phyloP scores from a whole-genome alignment of 1,284 basidiomycete genomes.

The Schizophyllum commune region DNA sequence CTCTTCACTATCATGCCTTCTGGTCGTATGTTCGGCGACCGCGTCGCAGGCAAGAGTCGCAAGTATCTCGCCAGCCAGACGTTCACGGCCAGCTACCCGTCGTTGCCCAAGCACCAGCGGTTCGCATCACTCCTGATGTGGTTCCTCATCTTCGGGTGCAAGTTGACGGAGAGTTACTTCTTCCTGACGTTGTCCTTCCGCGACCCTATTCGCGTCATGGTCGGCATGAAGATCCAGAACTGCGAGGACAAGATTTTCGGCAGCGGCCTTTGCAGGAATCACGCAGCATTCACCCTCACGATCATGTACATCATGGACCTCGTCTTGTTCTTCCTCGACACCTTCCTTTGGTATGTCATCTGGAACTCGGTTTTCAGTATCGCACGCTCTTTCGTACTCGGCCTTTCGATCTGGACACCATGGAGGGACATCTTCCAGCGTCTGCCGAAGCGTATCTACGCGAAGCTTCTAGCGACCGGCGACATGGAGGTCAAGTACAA shows the following conservation, averaged over 20 bases:
- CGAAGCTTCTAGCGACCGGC: slow-evolving; percentile 83
- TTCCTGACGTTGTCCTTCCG: slow-evolving; percentile 92
- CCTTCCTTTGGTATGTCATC: slow-evolving; percentile 96
- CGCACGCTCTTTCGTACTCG: slow-evolving; percentile 81
- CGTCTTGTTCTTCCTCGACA: slow-evolving; percentile 92
- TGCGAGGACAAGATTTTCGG: slow-evolving; percentile 85
- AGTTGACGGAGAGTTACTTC: slow-evolving; percentile 92
- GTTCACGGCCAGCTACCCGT: slow-evolving; percentile 90
- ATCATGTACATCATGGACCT: slow-evolving; percentile 98
- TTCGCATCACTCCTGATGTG: slow-evolving; percentile 74
- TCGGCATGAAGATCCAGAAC: slow-evolving; percentile 84
- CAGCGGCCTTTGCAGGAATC: slow-evolving; percentile 73
- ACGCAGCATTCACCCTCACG: slow-evolving; percentile 85
- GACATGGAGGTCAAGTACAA: slow-evolving; percentile 98
- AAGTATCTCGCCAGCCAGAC: slow-evolving; percentile 90
- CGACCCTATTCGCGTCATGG: slow-evolving; percentile 86
- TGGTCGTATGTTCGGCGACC: slow-evolving; percentile 91
- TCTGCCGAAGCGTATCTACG: slow-evolving; percentile 90
- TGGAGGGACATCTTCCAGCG: slow-evolving; percentile 94
- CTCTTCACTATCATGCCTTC: slow-evolving; percentile 86
- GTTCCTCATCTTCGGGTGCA: slow-evolving; percentile 89
- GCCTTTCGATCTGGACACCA: slow-evolving; percentile 94
- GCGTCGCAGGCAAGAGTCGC: slow-evolving; percentile 86
- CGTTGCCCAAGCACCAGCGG: slow-evolving; percentile 52
- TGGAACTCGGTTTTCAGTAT: slow-evolving; percentile 96